These are phyloP conservation scores for Macrocybe gigantea DNA, from an alignment of 768 basidiomycete genomes.

Conservation along the genomic window DNA sequence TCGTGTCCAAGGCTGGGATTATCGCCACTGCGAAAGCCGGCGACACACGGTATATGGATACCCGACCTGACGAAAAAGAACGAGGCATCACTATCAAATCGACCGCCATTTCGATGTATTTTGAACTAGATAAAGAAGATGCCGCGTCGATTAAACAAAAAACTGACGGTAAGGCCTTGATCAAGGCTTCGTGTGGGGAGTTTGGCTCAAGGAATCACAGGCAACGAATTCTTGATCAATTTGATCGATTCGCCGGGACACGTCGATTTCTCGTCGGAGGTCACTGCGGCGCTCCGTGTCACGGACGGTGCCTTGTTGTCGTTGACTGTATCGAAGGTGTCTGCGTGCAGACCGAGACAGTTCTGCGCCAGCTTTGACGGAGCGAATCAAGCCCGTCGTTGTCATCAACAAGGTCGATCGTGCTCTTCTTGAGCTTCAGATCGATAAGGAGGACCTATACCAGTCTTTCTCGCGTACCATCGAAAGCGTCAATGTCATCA, in stretches of 20 bases:
- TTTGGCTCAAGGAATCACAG: constrained; percentile 25
- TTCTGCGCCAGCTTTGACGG: constrained; percentile 94
- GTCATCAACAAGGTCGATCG: constrained; percentile 99
- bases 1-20: constrained; percentile 99
- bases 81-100: constrained; percentile 99
- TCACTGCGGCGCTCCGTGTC: constrained; percentile 98
- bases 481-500: constrained; percentile 96
- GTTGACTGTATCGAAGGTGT: constrained; percentile 99
- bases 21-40: constrained; percentile 90
- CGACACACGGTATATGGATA: constrained; percentile 93
- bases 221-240: constrained; percentile 98
- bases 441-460: constrained; percentile 92
- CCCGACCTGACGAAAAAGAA: constrained; percentile 95
- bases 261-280: constrained; percentile 99
- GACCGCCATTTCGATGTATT: constrained; percentile 99
- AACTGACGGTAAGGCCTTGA: constrained; percentile 62
- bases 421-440: constrained; percentile 96
- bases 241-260: constrained; percentile 99
- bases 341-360: constrained; percentile 99
- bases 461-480: constrained; percentile 96
- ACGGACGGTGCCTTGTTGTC: constrained; percentile 99
- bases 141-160: constrained; percentile 83
- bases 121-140: constrained; percentile 89
- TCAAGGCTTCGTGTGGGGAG: background rate
- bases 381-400: constrained; percentile 98